Conservation (phyloP, 352 stramenopile species). For the Thalassiosira hispida region DNA sequence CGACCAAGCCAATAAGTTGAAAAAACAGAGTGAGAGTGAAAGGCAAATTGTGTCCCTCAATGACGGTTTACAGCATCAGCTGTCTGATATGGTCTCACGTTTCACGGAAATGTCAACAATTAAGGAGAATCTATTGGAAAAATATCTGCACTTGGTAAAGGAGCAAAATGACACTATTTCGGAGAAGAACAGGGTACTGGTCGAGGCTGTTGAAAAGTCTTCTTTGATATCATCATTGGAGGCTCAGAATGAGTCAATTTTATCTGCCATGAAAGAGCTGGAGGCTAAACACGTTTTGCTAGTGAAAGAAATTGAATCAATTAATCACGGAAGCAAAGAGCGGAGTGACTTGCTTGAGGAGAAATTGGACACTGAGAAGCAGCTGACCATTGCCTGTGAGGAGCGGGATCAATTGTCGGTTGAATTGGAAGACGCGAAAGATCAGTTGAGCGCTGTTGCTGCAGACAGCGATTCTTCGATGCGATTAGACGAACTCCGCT, state of each 20-base stretch:
- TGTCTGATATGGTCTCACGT: neutral
- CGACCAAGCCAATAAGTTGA: constrained; percentile 5
- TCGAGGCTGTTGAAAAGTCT: neutral
- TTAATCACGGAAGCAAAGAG: neutral
- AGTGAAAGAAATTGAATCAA: neutral
- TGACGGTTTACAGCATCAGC: neutral
- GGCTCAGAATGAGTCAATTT: neutral
- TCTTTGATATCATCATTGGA: constrained; percentile 2
- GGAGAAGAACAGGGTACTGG: neutral
- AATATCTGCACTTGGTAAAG: constrained; percentile 3
- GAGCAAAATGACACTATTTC: neutral
- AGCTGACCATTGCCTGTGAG: neutral
- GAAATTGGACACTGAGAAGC: constrained; percentile 8
- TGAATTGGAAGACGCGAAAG: constrained; percentile 13
- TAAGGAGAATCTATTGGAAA: constrained; percentile 3
- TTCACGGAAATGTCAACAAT: neutral
- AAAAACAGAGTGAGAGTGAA: neutral
- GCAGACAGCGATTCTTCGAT: constrained; percentile 11
- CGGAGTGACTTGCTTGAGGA: neutral
- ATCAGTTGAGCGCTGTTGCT: neutral
- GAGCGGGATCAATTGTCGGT: neutral
- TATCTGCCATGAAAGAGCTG: constrained; percentile 3
- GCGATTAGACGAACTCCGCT: constrained; percentile 7
- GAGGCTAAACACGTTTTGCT: neutral
- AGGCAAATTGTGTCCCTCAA: neutral